Evolutionary conservation across 2,329 filamentous ascomycete species (phyloP).

Genomic region (Pseudogymnoascus sp.): DNA sequence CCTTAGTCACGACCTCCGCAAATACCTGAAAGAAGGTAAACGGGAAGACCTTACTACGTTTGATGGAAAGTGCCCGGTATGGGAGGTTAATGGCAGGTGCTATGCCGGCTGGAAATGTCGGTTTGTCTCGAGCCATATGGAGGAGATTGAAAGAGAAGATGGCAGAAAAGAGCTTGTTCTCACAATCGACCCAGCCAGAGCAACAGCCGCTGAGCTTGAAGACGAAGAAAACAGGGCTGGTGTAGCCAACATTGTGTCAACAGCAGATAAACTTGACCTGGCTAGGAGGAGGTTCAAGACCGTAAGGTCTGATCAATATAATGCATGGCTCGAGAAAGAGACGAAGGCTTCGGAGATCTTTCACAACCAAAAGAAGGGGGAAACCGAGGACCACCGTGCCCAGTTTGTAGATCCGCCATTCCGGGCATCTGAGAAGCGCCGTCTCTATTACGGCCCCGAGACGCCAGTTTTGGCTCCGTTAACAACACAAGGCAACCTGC

Average conservation of each 20-base stretch:
- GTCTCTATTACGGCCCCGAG: conserved; percentile 86
- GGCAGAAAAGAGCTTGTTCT: conserved; percentile 76
- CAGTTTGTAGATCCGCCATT: conserved; percentile 79
- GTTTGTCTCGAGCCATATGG: conserved; percentile 78
- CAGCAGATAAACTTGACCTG: conserved; percentile 63
- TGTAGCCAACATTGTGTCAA: conserved; percentile 65
- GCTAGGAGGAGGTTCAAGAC: conserved; percentile 63
- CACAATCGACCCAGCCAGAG: conserved; percentile 33
- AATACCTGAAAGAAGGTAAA: conserved; percentile 75
- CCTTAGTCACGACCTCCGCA: conserved; percentile 73
- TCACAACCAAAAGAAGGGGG: conserved; percentile 35
- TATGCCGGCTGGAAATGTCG: conserved; percentile 88
- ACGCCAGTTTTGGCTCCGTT: conserved; percentile 90
- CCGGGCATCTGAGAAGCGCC: conserved; percentile 84
- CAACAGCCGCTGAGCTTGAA: conserved; percentile 17
- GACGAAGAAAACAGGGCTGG: conserved; percentile 45
- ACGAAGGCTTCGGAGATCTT: conserved; percentile 41
- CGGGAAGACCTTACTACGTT: conserved; percentile 71
- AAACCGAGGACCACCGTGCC: conserved; percentile 64
- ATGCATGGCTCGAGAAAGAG: conserved; percentile 67
- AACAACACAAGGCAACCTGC: conserved; percentile 93
- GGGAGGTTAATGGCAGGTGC: conserved; percentile 66
- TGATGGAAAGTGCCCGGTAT: conserved; percentile 72
- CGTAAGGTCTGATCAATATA: conserved; percentile 65
- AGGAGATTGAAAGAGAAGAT: conserved; percentile 68